Base-by-base conservation (phyloP, 345 rosid species). In the Rhizophora mangle region DNA sequence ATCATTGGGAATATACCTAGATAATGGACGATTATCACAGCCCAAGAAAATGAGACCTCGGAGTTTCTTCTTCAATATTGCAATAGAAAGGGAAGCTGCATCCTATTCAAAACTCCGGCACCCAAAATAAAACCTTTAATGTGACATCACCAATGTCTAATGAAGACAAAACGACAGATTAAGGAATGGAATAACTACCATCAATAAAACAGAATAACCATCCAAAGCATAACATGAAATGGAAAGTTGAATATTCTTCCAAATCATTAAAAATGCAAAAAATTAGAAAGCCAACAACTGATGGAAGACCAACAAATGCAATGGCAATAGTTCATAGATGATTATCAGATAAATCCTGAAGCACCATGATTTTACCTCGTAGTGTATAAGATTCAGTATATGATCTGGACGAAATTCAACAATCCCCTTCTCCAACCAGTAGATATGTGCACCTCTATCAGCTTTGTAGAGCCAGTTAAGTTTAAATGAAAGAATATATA, bases 11-110 rank as follows among this genome's bases (percentile, higher is more conserved):
- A 39, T 34, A 9, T 67, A 95, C 99, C 99, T 88, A 55, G 99
- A 88, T 79, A 95, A 34, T 63, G 99, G 99, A 80, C 88, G 91
- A 76, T 95, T 90, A 77, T 95, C 99, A 73, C 99, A 92, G 43
- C 99, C 99, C 84, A 92, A 82, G 82, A 92, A 88, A 74, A 90
- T 86, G 53, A 72, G 85, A 65, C 89, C 87, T 54, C 80, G 76
- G 24, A 83, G 53, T 64, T 87, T 88, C 82, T 88, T 92, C 82
- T 90, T 90, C 88, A 95, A 74, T 78, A 95, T 86, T 43, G 91
- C 80, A 77, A 92, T 73, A 2, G 88, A 83, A 15, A 92, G 85
- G n/a, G 96, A 88, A 52, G 99, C 97, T 64, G 99, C 97, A 81
- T 92, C 99, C 97, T 95, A 77, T 65, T 34, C 13, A 43, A 11